Evolutionary conservation across 306 rosid genomes (phyloP), one percentile per base, ranked within the genome.

Genomic region (Lablab purpureus): DNA sequence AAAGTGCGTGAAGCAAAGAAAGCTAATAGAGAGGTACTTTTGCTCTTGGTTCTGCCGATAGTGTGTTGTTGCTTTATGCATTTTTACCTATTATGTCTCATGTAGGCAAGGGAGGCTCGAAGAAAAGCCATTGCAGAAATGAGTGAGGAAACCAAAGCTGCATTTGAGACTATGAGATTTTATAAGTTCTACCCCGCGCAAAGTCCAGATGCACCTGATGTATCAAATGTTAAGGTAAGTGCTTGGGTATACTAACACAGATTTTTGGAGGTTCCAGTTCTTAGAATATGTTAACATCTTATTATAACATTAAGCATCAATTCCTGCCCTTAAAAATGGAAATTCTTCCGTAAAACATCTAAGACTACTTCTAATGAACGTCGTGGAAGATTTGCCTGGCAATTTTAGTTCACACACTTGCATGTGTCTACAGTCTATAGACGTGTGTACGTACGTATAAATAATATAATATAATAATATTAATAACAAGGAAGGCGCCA

Each of bases 171-270:
- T 27, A 90, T 90, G 89, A 84, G 59, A 81, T 90, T 92, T 85
- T 91, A 86, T 49, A 91, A 91, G 83, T 91, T 91, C 82, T 91
- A 91, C 83, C 97, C 93, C 0, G 89, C 87, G 14, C 80, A 58
- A 81, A 83, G 84, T 60, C 80, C 90, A 18, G 88, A 89, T 64
- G 54, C 89, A 6, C 97, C 97, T 6, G 92, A 89, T 30, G 82
- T 89, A 22, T 88, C 96, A 59, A 82, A 78, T 3, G 90, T 89
- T 55, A 86, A 89, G 96, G 97, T 92, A 69, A 22, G 52, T 37
- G 13, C 68, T 60, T 66, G 74, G 47, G 30, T 81, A 65, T 62
- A 21, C 74, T 78, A 17, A 45, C 22, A 3, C 47, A 2, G 27
- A 12, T 47, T 27, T 47, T 50, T 18, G 69, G 17, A 71, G 46